Base-by-base conservation (phyloP, 257 asterid species). In the Scutellaria minor region DNA sequence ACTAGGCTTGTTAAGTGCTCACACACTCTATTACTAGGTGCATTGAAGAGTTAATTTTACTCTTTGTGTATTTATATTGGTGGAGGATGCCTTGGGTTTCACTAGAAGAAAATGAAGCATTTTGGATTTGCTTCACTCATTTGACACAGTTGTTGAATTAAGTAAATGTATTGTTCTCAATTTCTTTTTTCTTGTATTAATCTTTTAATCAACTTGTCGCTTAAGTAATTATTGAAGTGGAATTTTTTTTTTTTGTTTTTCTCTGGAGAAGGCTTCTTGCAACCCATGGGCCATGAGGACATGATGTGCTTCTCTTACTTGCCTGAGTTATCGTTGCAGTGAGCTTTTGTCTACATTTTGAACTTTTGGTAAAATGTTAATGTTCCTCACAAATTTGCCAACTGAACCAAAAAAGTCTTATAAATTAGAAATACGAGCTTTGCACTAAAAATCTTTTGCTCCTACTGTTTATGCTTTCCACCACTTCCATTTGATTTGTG, bases 401-500 rank as follows among this genome's bases (percentile, higher is more conserved):
- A 31, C 37, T 31, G 37, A 31, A 1, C 5, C 37, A 4, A 31
- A 42, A 78, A 87, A 79, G 85, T 31, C 37, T 31, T 3, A 31
- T 31, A 31, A 31, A 31, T 31, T 31, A 31, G 37, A 31, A 31
- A 4, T 31, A 31, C 5, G 37, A 31, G 37, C 37, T 31, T 31
- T 3, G 4, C 37, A 31, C 37, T 31, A 2, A 31, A 31, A 31
- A 31, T 31, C 37, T 4, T 81, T 84, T 31, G 63, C 79, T 74
- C 78, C 84, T 81, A 79, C 87, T 79, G 82, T 83, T 76, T 82
- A 40, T 82, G 73, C 84, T 81, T 83, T 81, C 88, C 84, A 76
- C 96, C 87, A 83, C 87, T 79, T 82, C 85, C 84, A 81, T 51
- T 81, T 83, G 90, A 88, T 31, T 90, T 81, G 96, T 92, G 85